Percentiles rank a stretch among this genome's conserved stretches.
These are phyloP conservation scores for Daldinia decipiens DNA, from an alignment of 495 filamentous ascomycete genomes.

Conservation along the genomic window DNA sequence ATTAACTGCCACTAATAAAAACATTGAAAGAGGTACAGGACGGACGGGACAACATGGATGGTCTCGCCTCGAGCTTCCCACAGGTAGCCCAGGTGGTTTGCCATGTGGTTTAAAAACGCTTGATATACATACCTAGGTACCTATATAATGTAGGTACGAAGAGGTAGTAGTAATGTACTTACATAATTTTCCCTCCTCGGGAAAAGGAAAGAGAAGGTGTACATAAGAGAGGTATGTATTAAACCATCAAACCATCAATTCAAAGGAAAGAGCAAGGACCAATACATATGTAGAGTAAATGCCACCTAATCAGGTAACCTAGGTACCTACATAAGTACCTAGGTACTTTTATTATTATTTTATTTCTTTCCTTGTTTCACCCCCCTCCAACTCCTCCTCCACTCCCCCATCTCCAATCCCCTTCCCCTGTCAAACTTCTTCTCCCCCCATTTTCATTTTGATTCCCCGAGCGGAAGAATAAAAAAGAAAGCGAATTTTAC, in stretches of 20 bases:
- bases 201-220: background rate
- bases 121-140: background rate
- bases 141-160: background rate
- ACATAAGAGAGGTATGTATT: too few species aligned
- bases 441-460: background rate
- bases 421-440: conserved; percentile 10
- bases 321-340: background rate
- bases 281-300: background rate
- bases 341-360: background rate
- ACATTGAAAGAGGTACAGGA: background rate
- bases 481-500: conserved; percentile 1
- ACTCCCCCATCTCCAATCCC: background rate
- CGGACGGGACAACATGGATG: background rate
- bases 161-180: background rate
- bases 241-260: too few species aligned
- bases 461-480: conserved; percentile 8
- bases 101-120: conserved; percentile 1
- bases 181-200: background rate
- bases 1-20: background rate
- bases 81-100: background rate
- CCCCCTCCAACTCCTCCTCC: conserved; percentile 7
- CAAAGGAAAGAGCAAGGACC: background rate
- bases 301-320: background rate
- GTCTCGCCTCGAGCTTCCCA: conserved; percentile 3
- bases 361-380: conserved; percentile 11